Percentiles rank a stretch among this genome's conserved stretches.
These are phyloP conservation scores for Leccinum imitatum DNA, from an alignment of 768 basidiomycete genomes.

Conservation along the genomic window DNA sequence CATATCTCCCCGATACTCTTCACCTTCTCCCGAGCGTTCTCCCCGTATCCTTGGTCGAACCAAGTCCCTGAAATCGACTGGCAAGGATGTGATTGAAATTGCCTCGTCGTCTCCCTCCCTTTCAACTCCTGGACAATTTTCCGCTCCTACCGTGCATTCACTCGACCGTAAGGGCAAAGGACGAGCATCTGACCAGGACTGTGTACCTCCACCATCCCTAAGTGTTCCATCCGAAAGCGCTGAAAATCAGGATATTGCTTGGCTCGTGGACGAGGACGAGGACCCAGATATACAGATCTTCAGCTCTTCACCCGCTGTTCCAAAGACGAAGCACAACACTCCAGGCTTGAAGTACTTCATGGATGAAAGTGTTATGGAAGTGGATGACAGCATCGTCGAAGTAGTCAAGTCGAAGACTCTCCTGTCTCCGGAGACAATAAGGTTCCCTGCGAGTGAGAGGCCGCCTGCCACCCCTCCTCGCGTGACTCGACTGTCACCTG, in stretches of 20 bases:
- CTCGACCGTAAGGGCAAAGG: constrained; percentile 14
- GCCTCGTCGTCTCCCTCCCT: constrained; percentile 31
- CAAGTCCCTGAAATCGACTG: constrained; percentile 25
- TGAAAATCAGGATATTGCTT: constrained; percentile 50
- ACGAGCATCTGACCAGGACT: constrained; percentile 2
- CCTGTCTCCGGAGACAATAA: constrained; percentile 8
- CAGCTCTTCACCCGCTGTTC: constrained; percentile 46
- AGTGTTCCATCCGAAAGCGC: not conserved
- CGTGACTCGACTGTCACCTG: constrained; percentile 21
- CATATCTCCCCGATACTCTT: constrained; percentile 10
- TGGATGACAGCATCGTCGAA: constrained; percentile 14
- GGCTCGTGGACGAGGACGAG: constrained; percentile 69
- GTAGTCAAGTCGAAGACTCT: constrained; percentile 22
- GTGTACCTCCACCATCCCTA: not conserved
- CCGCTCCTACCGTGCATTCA: not conserved
- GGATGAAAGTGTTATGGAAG: constrained; percentile 23
- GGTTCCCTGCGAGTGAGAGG: constrained; percentile 24
- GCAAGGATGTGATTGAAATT: constrained; percentile 32
- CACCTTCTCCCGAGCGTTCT: constrained; percentile 17
- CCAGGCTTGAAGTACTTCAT: constrained; percentile 1
- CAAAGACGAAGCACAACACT: constrained; percentile 9
- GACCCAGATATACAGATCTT: constrained; percentile 51
- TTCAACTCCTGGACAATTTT: constrained; percentile 12
- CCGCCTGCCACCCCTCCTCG: constrained; percentile 36
- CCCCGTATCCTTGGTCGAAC: not conserved